Percentiles rank a stretch among this genome's conserved stretches.
phyloP scores from a whole-genome alignment of 1,284 basidiomycete genomes.

The Puccinia coronata region DNA sequence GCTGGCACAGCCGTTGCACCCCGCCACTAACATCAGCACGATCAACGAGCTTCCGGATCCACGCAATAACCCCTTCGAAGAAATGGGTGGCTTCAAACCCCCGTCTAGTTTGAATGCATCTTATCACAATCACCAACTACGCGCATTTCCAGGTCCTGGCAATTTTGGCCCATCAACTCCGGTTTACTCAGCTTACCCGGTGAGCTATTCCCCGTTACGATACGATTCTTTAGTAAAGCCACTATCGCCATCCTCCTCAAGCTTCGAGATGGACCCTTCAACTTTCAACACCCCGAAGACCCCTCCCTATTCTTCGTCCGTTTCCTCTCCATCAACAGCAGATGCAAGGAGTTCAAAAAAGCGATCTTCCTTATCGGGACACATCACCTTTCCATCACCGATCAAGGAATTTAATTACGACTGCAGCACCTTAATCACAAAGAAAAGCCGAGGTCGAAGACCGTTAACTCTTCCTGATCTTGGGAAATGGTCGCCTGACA shows the following conservation, averaged over 20 bases:
- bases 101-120: slow-evolving; percentile 6
- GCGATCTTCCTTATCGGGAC: neutral
- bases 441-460: slow-evolving; percentile 13
- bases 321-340: neutral
- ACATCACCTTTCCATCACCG: slow-evolving; percentile 5
- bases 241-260: neutral
- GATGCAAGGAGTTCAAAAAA: slow-evolving; percentile 2
- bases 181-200: neutral
- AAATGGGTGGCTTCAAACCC: neutral
- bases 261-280: neutral
- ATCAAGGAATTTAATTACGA: slow-evolving; percentile 11
- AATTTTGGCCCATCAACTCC: neutral
- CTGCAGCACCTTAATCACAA: neutral
- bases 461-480: neutral
- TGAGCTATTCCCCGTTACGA: neutral
- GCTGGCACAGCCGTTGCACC: neutral
- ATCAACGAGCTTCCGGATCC: neutral
- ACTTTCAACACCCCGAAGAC: neutral
- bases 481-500: neutral
- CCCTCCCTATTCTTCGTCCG: neutral
- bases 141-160: neutral
- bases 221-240: neutral
- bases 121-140: neutral
- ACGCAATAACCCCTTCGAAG: neutral
- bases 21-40: neutral